Evolutionary conservation across 2,329 filamentous ascomycete species (phyloP).

Genomic region (Bretziella fagacearum): DNA sequence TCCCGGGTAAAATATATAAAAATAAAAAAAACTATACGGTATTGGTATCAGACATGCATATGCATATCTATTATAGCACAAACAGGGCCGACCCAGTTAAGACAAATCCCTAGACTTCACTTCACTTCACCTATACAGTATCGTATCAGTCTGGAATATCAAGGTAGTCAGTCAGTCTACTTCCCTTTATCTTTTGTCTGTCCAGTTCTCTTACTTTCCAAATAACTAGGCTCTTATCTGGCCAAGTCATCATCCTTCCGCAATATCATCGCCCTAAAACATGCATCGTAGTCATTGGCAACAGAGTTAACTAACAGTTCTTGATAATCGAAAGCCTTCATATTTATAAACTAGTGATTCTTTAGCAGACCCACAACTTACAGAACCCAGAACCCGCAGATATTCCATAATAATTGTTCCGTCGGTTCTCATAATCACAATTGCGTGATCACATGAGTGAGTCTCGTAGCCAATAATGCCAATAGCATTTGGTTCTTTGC

Average conservation of each 20-base stretch:
- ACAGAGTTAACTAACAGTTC: neutral
- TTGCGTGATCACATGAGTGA: neutral
- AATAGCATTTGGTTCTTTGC: neutral
- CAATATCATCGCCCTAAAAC: neutral
- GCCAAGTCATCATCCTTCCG: neutral
- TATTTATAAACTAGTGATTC: neutral
- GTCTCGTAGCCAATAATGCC: no score
- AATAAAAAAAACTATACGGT: no score
- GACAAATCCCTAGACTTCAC: no score
- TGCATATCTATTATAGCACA: no score
- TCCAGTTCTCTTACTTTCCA: neutral
- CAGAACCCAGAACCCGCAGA: neutral
- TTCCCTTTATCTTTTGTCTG: no score
- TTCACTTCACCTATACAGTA: no score
- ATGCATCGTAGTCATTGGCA: neutral
- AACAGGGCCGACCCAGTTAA: no score
- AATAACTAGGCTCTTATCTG: neutral
- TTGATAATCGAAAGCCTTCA: no score
- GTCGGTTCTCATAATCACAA: neutral
- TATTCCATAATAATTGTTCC: neutral
- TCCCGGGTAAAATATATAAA: no score
- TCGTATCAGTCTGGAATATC: no score
- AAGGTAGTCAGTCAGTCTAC: no score
- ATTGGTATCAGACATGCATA: no score
- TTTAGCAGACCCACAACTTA: neutral